Conservation (phyloP, 495 filamentous ascomycete species). For the Letharia columbiana region DNA sequence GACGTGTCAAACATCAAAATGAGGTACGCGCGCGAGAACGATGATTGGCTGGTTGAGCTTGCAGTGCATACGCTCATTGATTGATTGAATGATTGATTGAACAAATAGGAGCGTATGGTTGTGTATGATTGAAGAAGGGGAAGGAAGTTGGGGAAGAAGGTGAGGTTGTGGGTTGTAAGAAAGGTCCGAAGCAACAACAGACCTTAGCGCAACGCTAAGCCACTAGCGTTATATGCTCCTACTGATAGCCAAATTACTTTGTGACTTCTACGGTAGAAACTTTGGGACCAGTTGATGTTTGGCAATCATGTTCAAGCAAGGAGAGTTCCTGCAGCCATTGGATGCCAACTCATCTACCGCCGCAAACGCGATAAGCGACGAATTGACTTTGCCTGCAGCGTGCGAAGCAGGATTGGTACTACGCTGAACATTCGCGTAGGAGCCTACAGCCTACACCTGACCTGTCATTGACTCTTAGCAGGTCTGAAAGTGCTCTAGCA, state of each 20-base stretch:
- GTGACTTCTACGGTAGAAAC: too few species aligned
- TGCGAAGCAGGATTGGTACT: not conserved
- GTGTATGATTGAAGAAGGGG: conserved; percentile 34
- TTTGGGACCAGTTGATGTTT: not conserved
- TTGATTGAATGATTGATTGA: not conserved
- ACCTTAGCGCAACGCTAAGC: not conserved
- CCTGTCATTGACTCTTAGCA: too few species aligned
- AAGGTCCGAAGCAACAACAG: not conserved
- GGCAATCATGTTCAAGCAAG: not conserved
- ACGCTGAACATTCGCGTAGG: not conserved
- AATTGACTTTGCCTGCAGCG: not conserved
- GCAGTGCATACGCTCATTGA: conserved; percentile 28
- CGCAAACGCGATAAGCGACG: conserved; percentile 1
- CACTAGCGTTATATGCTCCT: not conserved
- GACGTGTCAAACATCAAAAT: not conserved
- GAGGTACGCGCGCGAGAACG: not conserved
- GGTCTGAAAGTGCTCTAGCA: too few species aligned
- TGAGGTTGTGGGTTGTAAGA: too few species aligned
- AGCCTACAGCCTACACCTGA: not conserved
- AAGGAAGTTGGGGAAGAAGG: conserved; percentile 14
- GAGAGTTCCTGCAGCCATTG: not conserved
- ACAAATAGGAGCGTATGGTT: too few species aligned
- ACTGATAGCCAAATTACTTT: too few species aligned
- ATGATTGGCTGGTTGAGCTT: not conserved
- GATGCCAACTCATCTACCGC: not conserved